Evolutionary conservation across 1,284 basidiomycete genomes (phyloP).

Genomic region (Trichosporon ovoides): DNA sequence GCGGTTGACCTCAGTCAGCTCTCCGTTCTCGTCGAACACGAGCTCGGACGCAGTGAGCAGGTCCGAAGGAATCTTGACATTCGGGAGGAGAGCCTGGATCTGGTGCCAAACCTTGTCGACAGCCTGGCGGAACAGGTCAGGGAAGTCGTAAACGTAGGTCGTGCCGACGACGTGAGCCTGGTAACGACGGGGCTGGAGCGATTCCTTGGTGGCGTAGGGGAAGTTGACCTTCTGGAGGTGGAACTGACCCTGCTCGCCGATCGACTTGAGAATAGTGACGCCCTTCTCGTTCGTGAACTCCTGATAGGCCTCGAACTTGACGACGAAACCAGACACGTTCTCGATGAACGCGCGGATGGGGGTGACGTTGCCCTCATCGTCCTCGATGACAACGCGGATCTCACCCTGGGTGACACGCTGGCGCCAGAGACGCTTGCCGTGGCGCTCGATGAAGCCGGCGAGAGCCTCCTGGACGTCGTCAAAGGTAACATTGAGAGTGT

Average conservation of each 20-base stretch:
- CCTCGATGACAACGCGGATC: constrained; percentile 90
- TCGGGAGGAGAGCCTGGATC: constrained; percentile 61
- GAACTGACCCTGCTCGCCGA: constrained; percentile 80
- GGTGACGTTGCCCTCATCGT: constrained; percentile 83
- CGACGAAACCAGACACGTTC: constrained; percentile 97
- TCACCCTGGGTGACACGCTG: constrained; percentile 95
- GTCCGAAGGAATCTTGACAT: constrained; percentile 67
- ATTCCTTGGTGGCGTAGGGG: constrained; percentile 94
- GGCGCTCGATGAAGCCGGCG: constrained; percentile 94
- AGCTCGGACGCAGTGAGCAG: constrained; percentile 81
- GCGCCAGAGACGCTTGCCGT: constrained; percentile 96
- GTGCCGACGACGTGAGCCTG: constrained; percentile 99
- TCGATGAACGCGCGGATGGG: constrained; percentile 97
- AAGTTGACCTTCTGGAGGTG: constrained; percentile 89
- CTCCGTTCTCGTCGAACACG: constrained; percentile 87
- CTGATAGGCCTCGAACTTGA: constrained; percentile 98
- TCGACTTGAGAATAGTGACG: constrained; percentile 87
- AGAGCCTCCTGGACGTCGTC: constrained; percentile 94
- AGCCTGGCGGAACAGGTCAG: constrained; percentile 95
- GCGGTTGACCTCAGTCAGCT: constrained; percentile 81
- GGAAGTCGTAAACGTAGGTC: constrained; percentile 98
- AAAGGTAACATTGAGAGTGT: constrained; percentile 89
- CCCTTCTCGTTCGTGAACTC: constrained; percentile 96
- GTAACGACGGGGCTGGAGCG: constrained; percentile 97
- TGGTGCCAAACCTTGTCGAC: constrained; percentile 87